Conservation (phyloP, 495 filamentous ascomycete genomes). For the Penicillium chermesinum region DNA sequence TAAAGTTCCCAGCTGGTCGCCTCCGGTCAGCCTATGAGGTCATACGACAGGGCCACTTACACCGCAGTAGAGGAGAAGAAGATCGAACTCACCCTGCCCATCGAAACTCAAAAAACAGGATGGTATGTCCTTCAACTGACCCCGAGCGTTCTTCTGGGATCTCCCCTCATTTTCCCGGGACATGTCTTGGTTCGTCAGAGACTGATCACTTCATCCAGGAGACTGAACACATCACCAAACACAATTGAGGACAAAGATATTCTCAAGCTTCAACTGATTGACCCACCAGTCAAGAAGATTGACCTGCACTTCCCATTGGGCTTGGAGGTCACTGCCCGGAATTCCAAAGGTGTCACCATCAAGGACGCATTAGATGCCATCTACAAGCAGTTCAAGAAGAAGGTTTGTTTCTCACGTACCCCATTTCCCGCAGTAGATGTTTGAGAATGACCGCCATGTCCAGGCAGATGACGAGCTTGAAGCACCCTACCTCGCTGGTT, state of each 20-base stretch:
- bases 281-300: constrained; percentile 84
- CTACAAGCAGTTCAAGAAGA: constrained; percentile 91
- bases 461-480: constrained; percentile 86
- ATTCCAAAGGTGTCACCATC: constrained; percentile 88
- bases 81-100: constrained; percentile 70
- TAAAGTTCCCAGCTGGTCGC: background rate
- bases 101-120: constrained; percentile 83
- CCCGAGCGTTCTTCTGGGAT: too few relatives aligned
- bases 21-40: too few relatives aligned
- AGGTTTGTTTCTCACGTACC: constrained; percentile 47
- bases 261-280: constrained; percentile 73
- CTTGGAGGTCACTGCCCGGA: constrained; percentile 81
- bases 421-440: constrained; percentile 8
- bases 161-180: too few relatives aligned
- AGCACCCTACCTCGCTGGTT: constrained; percentile 76
- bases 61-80: constrained; percentile 60
- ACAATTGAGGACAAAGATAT: constrained; percentile 73
- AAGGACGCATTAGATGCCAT: constrained; percentile 93
- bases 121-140: constrained; percentile 59
- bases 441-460: background rate
- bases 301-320: constrained; percentile 84
- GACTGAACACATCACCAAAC: constrained; percentile 77
- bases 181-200: too few relatives aligned
- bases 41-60: too few relatives aligned
- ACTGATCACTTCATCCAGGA: constrained; percentile 49